Evolutionary conservation across 2,329 filamentous ascomycete species (phyloP).

Genomic region (Paraconiothyrium brasiliense): DNA sequence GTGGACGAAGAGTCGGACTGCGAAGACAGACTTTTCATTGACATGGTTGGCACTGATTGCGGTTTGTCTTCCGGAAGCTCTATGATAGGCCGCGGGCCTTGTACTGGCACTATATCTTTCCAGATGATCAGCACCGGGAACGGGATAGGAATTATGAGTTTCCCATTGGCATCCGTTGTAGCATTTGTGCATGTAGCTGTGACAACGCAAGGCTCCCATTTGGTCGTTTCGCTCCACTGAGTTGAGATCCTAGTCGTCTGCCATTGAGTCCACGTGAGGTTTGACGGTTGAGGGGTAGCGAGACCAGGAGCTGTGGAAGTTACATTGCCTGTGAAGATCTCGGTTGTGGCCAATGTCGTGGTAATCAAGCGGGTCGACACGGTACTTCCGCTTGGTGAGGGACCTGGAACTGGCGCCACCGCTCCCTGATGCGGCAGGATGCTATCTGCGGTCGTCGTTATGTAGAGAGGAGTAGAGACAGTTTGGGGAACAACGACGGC

Average conservation of each 20-base stretch:
- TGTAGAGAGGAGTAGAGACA: too few relatives aligned
- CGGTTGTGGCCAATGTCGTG: slow-evolving; percentile 1
- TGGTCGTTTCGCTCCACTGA: neutral
- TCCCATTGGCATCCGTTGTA: neutral
- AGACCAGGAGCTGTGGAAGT: neutral
- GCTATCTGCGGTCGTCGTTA: neutral
- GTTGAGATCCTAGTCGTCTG: neutral
- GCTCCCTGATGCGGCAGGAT: neutral
- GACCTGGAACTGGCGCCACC: neutral
- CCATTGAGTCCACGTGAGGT: neutral
- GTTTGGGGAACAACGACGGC: neutral
- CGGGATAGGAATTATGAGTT: neutral
- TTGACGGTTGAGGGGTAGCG: neutral
- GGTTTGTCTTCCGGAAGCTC: too few relatives aligned
- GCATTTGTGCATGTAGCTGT: neutral
- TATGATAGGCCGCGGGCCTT: neutral
- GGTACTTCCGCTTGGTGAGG: neutral
- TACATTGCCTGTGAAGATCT: neutral
- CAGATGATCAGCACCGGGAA: neutral
- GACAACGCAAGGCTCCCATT: neutral
- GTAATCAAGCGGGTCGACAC: neutral
- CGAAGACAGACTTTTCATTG: too few relatives aligned
- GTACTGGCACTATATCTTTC: neutral
- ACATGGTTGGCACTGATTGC: too few relatives aligned
- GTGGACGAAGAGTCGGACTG: too few relatives aligned